Conservation (phyloP, 1,139 yeast genomes). For the Candida tunisiensis region DNA sequence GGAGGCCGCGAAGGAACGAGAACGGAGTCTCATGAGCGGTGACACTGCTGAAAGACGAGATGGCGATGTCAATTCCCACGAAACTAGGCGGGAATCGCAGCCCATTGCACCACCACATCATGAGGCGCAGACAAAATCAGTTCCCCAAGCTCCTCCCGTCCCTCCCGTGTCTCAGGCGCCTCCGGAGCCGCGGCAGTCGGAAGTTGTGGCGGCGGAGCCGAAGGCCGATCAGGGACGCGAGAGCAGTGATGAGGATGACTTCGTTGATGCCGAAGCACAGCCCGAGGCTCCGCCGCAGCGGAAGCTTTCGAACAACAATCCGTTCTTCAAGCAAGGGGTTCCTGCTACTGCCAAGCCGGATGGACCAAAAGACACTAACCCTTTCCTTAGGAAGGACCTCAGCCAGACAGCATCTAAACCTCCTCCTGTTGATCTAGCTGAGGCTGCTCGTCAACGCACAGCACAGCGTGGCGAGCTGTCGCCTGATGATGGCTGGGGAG, state of each 20-base stretch:
- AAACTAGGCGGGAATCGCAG: too few relatives aligned
- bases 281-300: background rate
- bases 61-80: too few relatives aligned
- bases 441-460: constrained; percentile 24
- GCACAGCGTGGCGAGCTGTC: constrained; percentile 33
- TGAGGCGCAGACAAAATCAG: too few relatives aligned
- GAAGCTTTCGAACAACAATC: constrained; percentile 4
- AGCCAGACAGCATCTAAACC: constrained; percentile 5
- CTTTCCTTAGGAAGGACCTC: too few relatives aligned
- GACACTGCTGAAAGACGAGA: constrained; percentile 9
- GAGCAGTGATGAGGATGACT: background rate
- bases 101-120: too few relatives aligned
- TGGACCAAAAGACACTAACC: constrained; percentile 8
- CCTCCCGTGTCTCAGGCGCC: too few relatives aligned
- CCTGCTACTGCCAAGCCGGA: constrained; percentile 5
- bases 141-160: too few relatives aligned
- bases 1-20: constrained; percentile 32
- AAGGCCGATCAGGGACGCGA: constrained; percentile 1
- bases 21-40: constrained; percentile 18
- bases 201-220: too few relatives aligned
- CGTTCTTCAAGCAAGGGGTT: constrained; percentile 5
- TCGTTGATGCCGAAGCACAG: background rate
- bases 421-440: constrained; percentile 2
- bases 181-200: too few relatives aligned
- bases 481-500: constrained; percentile 35